Evolutionary conservation across 345 rosid genomes (phyloP), one percentile per base, ranked within the genome.

Genomic region (Moricandia moricandioides): DNA sequence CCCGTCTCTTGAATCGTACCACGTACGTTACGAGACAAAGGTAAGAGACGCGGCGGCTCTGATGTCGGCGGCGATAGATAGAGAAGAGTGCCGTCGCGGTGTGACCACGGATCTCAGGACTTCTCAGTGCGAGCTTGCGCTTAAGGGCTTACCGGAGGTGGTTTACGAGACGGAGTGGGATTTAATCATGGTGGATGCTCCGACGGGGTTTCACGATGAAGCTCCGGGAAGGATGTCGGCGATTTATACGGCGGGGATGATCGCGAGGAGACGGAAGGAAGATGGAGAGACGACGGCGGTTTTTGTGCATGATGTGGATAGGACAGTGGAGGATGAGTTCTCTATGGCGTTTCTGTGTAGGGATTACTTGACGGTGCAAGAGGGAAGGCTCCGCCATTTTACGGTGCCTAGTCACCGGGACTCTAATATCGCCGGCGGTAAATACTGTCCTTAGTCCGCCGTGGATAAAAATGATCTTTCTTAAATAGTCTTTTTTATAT

Each of bases 181-280:
- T 81, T 33, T 94, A 83, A 94, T 91, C 34, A 94, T 94, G 96
- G 95, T 91, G 63, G 97, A 94, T 59, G 96, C 98, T 12, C 97
- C 98, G 0, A 94, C 98, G 0, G 98, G 97, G 77, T 94, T 84
- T 61, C 84, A 85, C 14, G 86, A 86, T 8, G 87, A 80, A 29
- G 89, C 98, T 7, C 98, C 97, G 5, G 97, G 98, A 79, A 68
- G 98, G 72, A 91, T 94, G 98, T 76, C 75, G 2, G 96, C 96
- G 7, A 90, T 91, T 3, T 94, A 88, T 76, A 88, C 93, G 2
- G 96, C 96, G 10, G 96, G 96, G 64, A 63, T 94, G 82, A 81
- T 94, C 76, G 92, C 91, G 3, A 89, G 92, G 88, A 84, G 84
- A 13, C 40, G 81, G 34, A 54, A 39, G 59, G 78, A 84, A 34